Conservation (phyloP, 208 protist species). For the Acanthamoeba sp. region DNA sequence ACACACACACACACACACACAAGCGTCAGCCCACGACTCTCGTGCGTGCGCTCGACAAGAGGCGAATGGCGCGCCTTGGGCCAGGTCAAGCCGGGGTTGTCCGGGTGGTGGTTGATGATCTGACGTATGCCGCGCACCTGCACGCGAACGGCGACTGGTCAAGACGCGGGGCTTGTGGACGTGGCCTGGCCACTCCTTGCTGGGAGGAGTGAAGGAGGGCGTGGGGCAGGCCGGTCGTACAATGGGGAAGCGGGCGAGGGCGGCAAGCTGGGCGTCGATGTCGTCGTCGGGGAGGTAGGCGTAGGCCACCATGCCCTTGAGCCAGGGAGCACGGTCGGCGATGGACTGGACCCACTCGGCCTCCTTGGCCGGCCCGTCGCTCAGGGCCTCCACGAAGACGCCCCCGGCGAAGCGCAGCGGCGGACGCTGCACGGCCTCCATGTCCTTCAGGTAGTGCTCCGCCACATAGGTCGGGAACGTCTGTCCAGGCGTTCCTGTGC, state of each 20-base stretch:
- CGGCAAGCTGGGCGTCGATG: constrained; percentile 5
- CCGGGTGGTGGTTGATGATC: constrained; percentile 71
- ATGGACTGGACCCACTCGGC: not conserved
- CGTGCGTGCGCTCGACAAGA: too few relatives aligned
- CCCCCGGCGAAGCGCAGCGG: constrained; percentile 4
- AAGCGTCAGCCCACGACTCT: too few relatives aligned
- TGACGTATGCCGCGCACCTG: constrained; percentile 58
- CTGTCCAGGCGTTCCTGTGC: not conserved
- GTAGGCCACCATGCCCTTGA: constrained; percentile 62
- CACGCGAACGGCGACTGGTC: too few relatives aligned
- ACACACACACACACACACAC: too few relatives aligned
- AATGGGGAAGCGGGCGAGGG: constrained; percentile 20
- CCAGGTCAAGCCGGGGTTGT: constrained; percentile 17
- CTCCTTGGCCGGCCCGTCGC: constrained; percentile 44
- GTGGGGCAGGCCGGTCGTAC: not conserved
- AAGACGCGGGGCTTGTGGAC: too few relatives aligned
- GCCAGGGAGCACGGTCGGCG: not conserved
- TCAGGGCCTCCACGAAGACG: constrained; percentile 63
- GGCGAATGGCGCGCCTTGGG: too few relatives aligned
- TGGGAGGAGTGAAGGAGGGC: not conserved
- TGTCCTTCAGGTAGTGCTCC: constrained; percentile 6
- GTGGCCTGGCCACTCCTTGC: too few relatives aligned
- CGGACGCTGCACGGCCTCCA: not conserved
- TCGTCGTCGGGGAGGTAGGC: constrained; percentile 54
- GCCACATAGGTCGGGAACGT: constrained; percentile 13